These are phyloP conservation scores for Ajuga chamaepitys DNA, from an alignment of 257 asterid species.

Conservation along the genomic window DNA sequence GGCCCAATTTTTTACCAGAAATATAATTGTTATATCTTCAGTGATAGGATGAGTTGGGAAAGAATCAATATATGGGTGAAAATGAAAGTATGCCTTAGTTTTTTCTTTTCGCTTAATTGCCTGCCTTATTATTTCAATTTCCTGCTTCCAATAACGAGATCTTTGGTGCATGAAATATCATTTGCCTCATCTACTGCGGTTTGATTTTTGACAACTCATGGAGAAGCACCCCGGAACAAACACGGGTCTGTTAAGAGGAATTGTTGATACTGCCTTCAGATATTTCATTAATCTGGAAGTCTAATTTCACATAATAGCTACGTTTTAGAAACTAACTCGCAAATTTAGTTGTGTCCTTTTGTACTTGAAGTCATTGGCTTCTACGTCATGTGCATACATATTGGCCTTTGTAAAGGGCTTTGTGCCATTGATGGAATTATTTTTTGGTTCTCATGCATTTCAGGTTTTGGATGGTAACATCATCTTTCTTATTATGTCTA, in stretches of 20 bases:
- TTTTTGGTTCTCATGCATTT: neutral
- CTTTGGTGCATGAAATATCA: too few species aligned
- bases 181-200: too few species aligned
- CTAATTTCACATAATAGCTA: neutral
- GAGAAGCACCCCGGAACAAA: too few species aligned
- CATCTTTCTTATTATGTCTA: neutral
- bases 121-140: too few species aligned
- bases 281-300: neutral
- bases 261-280: neutral
- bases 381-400: neutral
- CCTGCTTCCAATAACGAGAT: too few species aligned
- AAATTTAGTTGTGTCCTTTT: neutral
- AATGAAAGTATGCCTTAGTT: too few species aligned
- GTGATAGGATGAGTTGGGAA: too few species aligned
- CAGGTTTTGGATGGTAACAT: neutral
- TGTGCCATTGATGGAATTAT: neutral
- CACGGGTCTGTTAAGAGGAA: neutral
- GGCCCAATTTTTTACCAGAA: too few species aligned
- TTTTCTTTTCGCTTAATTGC: too few species aligned
- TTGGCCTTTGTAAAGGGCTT: neutral
- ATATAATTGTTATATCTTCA: too few species aligned
- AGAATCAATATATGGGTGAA: too few species aligned
- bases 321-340: neutral
- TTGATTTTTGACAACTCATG: too few species aligned
- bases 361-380: neutral